Evolutionary conservation across 1,139 yeast species (phyloP).

Genomic region (Suhomyces anneliseae): DNA sequence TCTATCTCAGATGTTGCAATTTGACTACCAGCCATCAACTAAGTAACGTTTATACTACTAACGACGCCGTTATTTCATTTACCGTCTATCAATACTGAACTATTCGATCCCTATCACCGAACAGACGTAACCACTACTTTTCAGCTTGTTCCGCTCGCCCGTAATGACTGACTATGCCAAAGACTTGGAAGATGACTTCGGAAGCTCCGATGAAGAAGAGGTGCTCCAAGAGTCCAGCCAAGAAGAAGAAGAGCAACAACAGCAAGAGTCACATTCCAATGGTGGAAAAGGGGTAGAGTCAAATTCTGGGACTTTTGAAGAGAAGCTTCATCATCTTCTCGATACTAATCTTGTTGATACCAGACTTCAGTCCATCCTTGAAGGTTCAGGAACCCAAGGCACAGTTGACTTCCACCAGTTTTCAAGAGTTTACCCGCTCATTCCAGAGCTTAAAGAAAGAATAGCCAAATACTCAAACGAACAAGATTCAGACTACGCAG

Average conservation of each 20-base stretch:
- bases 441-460: slow-evolving; percentile 26
- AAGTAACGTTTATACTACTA: no score
- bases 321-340: slow-evolving; percentile 2
- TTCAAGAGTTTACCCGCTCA: slow-evolving; percentile 27
- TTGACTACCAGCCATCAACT: no score
- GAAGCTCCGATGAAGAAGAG: slow-evolving; percentile 2
- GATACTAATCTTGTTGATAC: slow-evolving; percentile 3
- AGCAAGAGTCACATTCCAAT: background rate
- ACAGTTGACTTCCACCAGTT: slow-evolving; percentile 19
- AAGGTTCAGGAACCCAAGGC: slow-evolving; percentile 3
- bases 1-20: no score
- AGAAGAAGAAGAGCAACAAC: background rate
- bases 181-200: slow-evolving; percentile 6
- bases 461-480: slow-evolving; percentile 25
- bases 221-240: background rate
- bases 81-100: no score
- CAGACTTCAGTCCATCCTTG: slow-evolving; percentile 7
- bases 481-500: slow-evolving; percentile 34
- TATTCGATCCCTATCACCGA: no score
- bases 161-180: slow-evolving; percentile 6
- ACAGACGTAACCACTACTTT: no score
- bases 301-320: slow-evolving; percentile 1
- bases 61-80: no score
- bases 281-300: background rate
- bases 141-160: no score